Evolutionary conservation across 2,329 filamentous ascomycete genomes (phyloP).

Genomic region (Chrysosporium queenslandicum): DNA sequence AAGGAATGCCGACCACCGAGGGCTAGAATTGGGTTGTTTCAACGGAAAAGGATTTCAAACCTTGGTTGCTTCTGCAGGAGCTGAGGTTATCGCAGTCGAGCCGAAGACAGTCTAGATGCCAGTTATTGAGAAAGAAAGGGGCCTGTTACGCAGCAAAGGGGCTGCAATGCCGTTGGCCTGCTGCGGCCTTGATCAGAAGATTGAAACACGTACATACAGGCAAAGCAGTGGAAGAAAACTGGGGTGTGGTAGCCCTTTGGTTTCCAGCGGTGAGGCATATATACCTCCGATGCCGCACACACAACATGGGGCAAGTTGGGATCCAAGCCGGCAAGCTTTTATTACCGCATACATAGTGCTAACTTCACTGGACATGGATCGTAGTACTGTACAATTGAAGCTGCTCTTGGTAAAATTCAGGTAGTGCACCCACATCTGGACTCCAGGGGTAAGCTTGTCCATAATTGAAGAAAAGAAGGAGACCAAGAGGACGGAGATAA

Average conservation of each 20-base stretch:
- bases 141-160: too few relatives aligned
- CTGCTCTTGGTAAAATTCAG: neutral
- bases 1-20: slow-evolving; percentile 1
- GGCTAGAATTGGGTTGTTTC: neutral
- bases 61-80: neutral
- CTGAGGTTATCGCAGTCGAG: neutral
- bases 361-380: neutral
- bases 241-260: too few relatives aligned
- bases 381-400: neutral
- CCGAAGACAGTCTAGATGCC: too few relatives aligned
- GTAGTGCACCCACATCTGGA: neutral
- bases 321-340: neutral
- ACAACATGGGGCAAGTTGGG: neutral
- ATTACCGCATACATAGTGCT: neutral
- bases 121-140: too few relatives aligned
- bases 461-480: too few relatives aligned
- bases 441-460: too few relatives aligned
- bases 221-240: too few relatives aligned
- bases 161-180: too few relatives aligned
- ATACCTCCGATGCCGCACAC: too few relatives aligned
- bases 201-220: too few relatives aligned
- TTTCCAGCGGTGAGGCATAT: neutral
- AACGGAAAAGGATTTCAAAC: neutral
- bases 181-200: too few relatives aligned
- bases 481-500: neutral